A percentile compares a stretch with the other conserved stretches of the same genome.
phyloP scores from a whole-genome alignment of 768 basidiomycete genomes.

The Hemileccinum impolitum region DNA sequence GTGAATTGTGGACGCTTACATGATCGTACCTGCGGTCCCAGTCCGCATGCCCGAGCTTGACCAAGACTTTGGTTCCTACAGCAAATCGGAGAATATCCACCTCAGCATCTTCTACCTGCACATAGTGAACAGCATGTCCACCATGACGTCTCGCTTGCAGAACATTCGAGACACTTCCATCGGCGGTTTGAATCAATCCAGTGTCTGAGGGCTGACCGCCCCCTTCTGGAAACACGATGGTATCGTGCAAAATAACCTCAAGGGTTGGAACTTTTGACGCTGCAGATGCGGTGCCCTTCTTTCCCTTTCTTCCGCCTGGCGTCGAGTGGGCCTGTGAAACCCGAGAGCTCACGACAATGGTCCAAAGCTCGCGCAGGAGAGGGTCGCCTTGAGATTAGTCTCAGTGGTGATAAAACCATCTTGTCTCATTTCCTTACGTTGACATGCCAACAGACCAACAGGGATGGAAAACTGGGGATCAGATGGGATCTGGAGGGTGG shows the following conservation, averaged over 20 bases:
- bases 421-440: conserved; percentile 45
- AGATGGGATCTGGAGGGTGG: conserved; percentile 52
- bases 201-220: conserved; percentile 80
- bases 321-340: conserved; percentile 43
- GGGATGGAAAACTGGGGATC: conserved; percentile 52
- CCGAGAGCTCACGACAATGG: conserved; percentile 50
- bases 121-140: conserved; percentile 72
- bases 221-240: conserved; percentile 79
- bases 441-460: conserved; percentile 76
- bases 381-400: conserved; percentile 55
- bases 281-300: conserved; percentile 50
- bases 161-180: conserved; percentile 54
- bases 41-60: conserved; percentile 56
- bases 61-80: conserved; percentile 48
- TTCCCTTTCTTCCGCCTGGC: conserved; percentile 45
- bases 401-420: conserved; percentile 6
- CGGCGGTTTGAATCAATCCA: conserved; percentile 47
- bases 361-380: conserved; percentile 54
- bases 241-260: conserved; percentile 71
- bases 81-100: conserved; percentile 47
- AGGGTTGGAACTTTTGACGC: conserved; percentile 47
- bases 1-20: conserved; percentile 38
- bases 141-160: conserved; percentile 66
- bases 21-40: conserved; percentile 70
- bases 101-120: conserved; percentile 40